phyloP scores from a whole-genome alignment of 2,329 filamentous ascomycete genomes.

The Claviceps capensis region DNA sequence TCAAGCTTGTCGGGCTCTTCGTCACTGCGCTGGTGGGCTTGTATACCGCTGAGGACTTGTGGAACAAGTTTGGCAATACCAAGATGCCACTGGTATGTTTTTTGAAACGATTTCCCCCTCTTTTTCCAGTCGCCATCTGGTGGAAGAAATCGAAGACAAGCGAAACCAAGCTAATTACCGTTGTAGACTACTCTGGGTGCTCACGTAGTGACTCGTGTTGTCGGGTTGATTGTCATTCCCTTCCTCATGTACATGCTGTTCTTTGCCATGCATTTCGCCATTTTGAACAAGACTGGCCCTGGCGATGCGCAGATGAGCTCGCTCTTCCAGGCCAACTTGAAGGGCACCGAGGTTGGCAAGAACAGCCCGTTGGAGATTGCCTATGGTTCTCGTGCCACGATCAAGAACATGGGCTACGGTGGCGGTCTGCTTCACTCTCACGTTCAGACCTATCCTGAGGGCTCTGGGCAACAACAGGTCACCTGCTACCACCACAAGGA shows the following conservation, averaged over 20 bases:
- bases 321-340: conserved; percentile 92
- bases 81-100: conserved; percentile 70
- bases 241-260: conserved; percentile 89
- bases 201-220: conserved; percentile 66
- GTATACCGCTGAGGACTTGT: conserved; percentile 92
- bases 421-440: conserved; percentile 93
- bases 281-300: conserved; percentile 84
- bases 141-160: background rate
- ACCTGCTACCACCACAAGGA: conserved; percentile 99
- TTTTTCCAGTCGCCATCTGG: background rate
- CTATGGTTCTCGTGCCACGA: conserved; percentile 72
- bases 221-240: conserved; percentile 80
- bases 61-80: conserved; percentile 92
- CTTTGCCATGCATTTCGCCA: conserved; percentile 87
- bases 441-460: conserved; percentile 90
- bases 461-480: conserved; percentile 86
- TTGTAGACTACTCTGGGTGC: conserved; percentile 48
- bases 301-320: conserved; percentile 99
- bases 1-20: conserved; percentile 96
- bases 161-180: background rate
- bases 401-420: conserved; percentile 99
- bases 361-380: conserved; percentile 90
- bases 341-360: conserved; percentile 84
- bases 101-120: background rate
- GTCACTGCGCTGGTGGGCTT: conserved; percentile 88